These are phyloP conservation scores for Plasmodium gallinaceum DNA, from an alignment of 169 alveolate genomes.

Conservation along the genomic window DNA sequence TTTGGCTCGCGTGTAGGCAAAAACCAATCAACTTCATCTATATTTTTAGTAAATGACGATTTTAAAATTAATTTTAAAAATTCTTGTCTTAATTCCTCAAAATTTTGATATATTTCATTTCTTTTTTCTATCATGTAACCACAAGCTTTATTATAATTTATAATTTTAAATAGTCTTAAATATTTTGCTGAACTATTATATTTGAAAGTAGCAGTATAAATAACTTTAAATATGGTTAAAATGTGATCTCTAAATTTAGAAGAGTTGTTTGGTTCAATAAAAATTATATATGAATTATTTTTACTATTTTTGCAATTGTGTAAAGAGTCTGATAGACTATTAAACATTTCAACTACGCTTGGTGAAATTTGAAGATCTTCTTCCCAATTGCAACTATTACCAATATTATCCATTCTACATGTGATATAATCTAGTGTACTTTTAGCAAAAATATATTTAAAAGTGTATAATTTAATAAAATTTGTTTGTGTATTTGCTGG, in stretches of 20 bases:
- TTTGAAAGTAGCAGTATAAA: conserved; percentile 83
- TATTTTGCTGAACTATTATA: conserved; percentile 78
- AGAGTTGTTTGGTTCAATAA: conserved; percentile 79
- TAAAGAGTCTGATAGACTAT: conserved; percentile 80
- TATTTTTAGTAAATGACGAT: conserved; percentile 48
- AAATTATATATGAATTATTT: conserved; percentile 38
- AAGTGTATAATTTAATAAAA: conserved; percentile 35
- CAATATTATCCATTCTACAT: conserved; percentile 78
- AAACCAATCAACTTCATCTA: conserved; percentile 71
- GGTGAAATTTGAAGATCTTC: conserved; percentile 83
- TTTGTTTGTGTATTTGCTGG: conserved; percentile 31
- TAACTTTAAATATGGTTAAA: conserved; percentile 82
- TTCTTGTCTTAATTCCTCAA: conserved; percentile 65
- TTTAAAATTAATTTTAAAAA: conserved; percentile 53
- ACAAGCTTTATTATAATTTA: conserved; percentile 43
- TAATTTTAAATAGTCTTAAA: conserved; percentile 76
- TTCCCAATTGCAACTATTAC: conserved; percentile 80
- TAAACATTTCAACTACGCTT: conserved; percentile 84
- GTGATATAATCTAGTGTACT: conserved; percentile 84
- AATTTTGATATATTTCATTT: conserved; percentile 53
- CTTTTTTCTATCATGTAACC: conserved; percentile 67
- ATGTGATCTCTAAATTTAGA: conserved; percentile 85
- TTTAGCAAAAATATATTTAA: conserved; percentile 79
- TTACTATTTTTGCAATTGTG: conserved; percentile 38
- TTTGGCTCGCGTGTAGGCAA: conserved; percentile 38